Base-by-base conservation (phyloP, 305 asterid genomes). In the Fraxinus greggii region DNA sequence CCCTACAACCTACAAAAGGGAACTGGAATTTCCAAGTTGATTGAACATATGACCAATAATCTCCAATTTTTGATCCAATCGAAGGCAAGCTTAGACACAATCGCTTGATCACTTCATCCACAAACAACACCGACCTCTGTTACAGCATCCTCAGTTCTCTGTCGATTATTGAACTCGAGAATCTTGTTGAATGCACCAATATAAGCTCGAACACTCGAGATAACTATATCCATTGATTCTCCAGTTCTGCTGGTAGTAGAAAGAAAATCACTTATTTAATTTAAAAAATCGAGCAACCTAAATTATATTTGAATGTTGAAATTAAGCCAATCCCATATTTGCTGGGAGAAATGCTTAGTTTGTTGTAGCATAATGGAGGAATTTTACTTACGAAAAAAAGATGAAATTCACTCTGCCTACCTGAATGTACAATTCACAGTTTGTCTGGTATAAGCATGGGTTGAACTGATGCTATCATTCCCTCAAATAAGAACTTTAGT, bases 111-210 rank as follows among this genome's bases (percentile, higher is more conserved):
- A 80, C 40, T 35, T 35, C 40, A 35, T 54, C 2, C 4, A 17
- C 65, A 19, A 3, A 23, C 7, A 54, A 8, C 65, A 54, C 23
- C 23, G 4, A 54, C 65, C 32, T n/a, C n/a, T n/a, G n/a, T n/a
- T n/a, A n/a, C n/a, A n/a, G n/a, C n/a, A n/a, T n/a, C n/a, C n/a
- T 78, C 83, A 3, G 72, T 48, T 82, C 75, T 78, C 35, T 72
- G 33, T 54, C 88, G 90, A 78, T 81, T 85, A 83, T 82, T 79
- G 78, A 89, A 89, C 59, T 97, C 93, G 79, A 92, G 31, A 82
- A 92, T 89, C 96, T 95, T 95, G 93, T 95, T 95, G 54, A 95
- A 88, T 45, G 99, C 99, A 79, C 96, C 93, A 77, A 94, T 74
- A 72, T 95, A 95, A 59, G 99, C 99, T 73, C 99, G 87, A 69